These are phyloP conservation scores for Penicillium cinerascens DNA, from an alignment of 495 filamentous ascomycete species.

Conservation along the genomic window DNA sequence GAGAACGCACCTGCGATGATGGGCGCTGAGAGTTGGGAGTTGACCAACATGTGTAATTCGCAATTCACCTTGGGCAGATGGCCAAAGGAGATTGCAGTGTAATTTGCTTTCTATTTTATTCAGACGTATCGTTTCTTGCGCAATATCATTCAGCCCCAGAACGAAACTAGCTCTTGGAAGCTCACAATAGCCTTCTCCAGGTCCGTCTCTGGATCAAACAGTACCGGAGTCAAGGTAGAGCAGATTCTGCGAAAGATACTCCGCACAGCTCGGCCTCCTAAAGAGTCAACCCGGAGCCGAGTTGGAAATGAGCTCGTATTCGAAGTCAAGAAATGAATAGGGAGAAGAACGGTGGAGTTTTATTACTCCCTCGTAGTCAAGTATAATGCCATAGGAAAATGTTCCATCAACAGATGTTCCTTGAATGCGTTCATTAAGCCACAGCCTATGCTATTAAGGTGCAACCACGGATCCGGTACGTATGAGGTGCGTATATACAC, in stretches of 20 bases:
- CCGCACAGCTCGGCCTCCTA: slow-evolving; percentile 2
- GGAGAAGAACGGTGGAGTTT: too few species aligned
- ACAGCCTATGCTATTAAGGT: background rate
- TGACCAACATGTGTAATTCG: slow-evolving; percentile 63
- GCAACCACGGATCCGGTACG: background rate
- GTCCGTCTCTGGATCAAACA: background rate
- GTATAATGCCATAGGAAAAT: too few species aligned
- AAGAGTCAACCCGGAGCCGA: background rate
- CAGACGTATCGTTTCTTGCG: background rate
- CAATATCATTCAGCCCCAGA: background rate
- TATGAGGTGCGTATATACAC: slow-evolving; percentile 22
- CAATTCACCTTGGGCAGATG: slow-evolving; percentile 50
- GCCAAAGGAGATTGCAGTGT: slow-evolving; percentile 21
- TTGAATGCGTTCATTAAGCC: slow-evolving; percentile 7
- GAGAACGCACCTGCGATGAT: slow-evolving; percentile 35
- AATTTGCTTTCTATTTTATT: background rate
- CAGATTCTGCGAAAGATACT: slow-evolving; percentile 1
- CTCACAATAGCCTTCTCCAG: background rate
- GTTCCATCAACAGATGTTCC: too few species aligned
- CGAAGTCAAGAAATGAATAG: too few species aligned
- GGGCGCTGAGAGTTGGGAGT: slow-evolving; percentile 59
- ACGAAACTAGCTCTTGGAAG: too few species aligned
- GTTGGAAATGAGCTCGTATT: slow-evolving; percentile 6
- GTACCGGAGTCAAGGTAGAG: background rate
- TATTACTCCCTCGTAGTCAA: too few species aligned